phyloP scores from a whole-genome alignment of 106 monocot species.

The Chionographis japonica region DNA sequence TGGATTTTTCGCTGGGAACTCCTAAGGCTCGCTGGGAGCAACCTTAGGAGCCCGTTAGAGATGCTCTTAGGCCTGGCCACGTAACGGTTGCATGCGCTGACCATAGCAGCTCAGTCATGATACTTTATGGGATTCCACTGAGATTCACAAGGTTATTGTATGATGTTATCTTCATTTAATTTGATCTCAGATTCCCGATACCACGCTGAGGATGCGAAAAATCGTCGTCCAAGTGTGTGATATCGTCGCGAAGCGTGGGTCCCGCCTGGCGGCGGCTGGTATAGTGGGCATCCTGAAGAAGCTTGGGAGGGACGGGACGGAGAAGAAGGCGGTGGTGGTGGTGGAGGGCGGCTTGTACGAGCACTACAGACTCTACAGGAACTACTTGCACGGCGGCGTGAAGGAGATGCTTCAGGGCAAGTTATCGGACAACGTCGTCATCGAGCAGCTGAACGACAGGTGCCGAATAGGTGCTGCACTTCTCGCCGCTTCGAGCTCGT shows the following conservation, averaged over 20 bases:
- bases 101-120: too few species aligned
- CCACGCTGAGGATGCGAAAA: constrained; percentile 45
- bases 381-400: constrained; percentile 7
- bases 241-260: constrained; percentile 47
- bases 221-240: constrained; percentile 46
- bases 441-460: constrained; percentile 2
- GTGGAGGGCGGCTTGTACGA: constrained; percentile 21
- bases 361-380: constrained; percentile 17
- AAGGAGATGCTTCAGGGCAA: constrained; percentile 14
- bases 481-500: constrained; percentile 16
- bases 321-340: constrained; percentile 12
- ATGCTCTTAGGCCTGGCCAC: too few species aligned
- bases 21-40: too few species aligned
- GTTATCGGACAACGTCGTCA: constrained; percentile 2
- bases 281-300: constrained; percentile 53
- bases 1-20: too few species aligned
- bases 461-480: constrained; percentile 18
- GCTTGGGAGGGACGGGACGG: constrained; percentile 10
- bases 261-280: constrained; percentile 57
- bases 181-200: constrained; percentile 32
- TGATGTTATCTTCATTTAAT: neutral
- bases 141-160: neutral
- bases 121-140: neutral
- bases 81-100: too few species aligned
- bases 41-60: too few species aligned